Conservation (phyloP, 257 asterid genomes). For the Anisodus acutangulus region DNA sequence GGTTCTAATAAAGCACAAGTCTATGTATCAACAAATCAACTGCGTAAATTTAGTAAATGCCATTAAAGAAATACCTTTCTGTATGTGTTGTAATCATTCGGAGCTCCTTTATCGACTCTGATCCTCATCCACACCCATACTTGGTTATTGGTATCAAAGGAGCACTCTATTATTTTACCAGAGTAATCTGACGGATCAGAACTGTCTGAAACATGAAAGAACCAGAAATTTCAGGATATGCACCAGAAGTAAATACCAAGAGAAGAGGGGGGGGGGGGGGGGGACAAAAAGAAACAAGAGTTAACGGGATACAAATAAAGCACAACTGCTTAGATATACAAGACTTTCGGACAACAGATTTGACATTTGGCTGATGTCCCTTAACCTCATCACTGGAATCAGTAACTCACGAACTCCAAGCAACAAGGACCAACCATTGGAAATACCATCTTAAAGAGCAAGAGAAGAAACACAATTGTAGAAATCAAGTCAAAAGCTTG, state of each 20-base stretch:
- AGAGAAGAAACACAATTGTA: slow-evolving; percentile 3
- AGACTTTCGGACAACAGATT: not conserved
- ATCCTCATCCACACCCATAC: slow-evolving; percentile 89
- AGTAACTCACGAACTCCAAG: slow-evolving; percentile 12
- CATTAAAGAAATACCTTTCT: slow-evolving; percentile 57
- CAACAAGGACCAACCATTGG: slow-evolving; percentile 20
- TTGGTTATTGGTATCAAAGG: slow-evolving; percentile 67
- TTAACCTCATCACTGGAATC: not conserved
- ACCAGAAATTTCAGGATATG: not conserved
- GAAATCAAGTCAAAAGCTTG: not conserved
- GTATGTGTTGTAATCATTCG: slow-evolving; percentile 90
- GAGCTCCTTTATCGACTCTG: slow-evolving; percentile 88
- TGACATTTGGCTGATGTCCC: slow-evolving; percentile 4
- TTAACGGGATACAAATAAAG: slow-evolving; percentile 9
- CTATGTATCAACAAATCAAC: not conserved
- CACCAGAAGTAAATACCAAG: not conserved
- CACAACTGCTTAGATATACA: slow-evolving; percentile 11
- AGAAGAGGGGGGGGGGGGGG: not conserved
- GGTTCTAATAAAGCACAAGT: not conserved
- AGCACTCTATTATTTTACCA: slow-evolving; percentile 91
- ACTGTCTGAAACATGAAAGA: slow-evolving; percentile 55
- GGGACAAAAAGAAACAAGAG: not conserved
- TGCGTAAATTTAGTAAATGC: not conserved
- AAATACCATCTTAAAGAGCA: not conserved
- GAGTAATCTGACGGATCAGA: slow-evolving; percentile 62